These are phyloP conservation scores for Amphichorda felina DNA, from an alignment of 2,329 filamentous ascomycete genomes.

Conservation along the genomic window DNA sequence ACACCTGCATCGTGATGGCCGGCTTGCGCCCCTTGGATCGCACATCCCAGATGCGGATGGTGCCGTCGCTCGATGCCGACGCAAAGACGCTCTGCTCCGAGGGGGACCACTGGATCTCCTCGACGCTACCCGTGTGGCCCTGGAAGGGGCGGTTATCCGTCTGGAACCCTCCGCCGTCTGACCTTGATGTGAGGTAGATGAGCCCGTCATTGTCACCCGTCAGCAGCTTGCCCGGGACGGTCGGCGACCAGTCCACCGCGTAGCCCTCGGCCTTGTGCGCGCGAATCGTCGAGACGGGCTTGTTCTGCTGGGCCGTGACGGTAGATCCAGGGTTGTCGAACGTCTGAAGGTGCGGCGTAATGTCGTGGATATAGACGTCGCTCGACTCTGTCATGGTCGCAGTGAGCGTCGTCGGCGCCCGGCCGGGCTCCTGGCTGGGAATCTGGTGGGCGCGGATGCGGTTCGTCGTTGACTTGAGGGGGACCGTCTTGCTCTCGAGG, in stretches of 20 bases:
- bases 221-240: slow-evolving; percentile 68
- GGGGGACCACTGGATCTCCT: slow-evolving; percentile 96
- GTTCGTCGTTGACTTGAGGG: slow-evolving; percentile 80
- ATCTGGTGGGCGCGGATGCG: slow-evolving; percentile 81
- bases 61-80: slow-evolving; percentile 87
- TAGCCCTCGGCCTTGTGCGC: slow-evolving; percentile 94
- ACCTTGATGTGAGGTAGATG: slow-evolving; percentile 80
- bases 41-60: slow-evolving; percentile 91
- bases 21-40: slow-evolving; percentile 80
- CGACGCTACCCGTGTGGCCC: slow-evolving; percentile 75
- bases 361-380: slow-evolving; percentile 85
- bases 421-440: slow-evolving; percentile 56
- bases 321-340: slow-evolving; percentile 82
- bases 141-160: slow-evolving; percentile 76
- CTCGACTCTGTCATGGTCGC: slow-evolving; percentile 88
- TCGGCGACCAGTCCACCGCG: slow-evolving; percentile 89
- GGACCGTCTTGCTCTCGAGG: slow-evolving; percentile 83
- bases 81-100: slow-evolving; percentile 89
- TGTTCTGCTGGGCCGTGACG: slow-evolving; percentile 73
- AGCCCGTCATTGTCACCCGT: slow-evolving; percentile 86
- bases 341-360: slow-evolving; percentile 76
- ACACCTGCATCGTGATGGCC: slow-evolving; percentile 79
- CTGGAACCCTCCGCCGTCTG: slow-evolving; percentile 78
- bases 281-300: slow-evolving; percentile 75
- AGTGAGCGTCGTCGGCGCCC: slow-evolving; percentile 69